phyloP scores from a whole-genome alignment of 805 yeast species.

The Lipomyces sp. region DNA sequence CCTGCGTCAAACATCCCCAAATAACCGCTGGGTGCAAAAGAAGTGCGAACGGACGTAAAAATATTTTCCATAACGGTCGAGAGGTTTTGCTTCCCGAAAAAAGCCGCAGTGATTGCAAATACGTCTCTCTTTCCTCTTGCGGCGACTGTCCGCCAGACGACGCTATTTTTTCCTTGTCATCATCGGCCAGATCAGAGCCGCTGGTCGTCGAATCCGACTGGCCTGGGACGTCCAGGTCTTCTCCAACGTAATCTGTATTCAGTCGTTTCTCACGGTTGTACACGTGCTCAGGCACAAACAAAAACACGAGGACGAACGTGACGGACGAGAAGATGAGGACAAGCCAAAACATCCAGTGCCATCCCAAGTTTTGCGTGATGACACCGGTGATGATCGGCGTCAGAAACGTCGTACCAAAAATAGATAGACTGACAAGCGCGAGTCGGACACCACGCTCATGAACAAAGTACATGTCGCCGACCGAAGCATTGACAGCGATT shows the following conservation, averaged over 20 bases:
- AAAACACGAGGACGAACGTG: slow-evolving; percentile 26
- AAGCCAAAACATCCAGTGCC: slow-evolving; percentile 38
- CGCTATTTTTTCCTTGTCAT: slow-evolving; percentile 3
- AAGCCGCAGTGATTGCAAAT: slow-evolving; percentile 21
- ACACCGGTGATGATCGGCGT: slow-evolving; percentile 34
- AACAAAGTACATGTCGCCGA: slow-evolving; percentile 73
- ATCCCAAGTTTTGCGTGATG: slow-evolving; percentile 26
- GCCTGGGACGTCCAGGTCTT: not conserved
- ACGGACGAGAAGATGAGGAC: slow-evolving; percentile 28
- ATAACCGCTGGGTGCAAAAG: slow-evolving; percentile 28
- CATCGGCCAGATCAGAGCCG: slow-evolving; percentile 7
- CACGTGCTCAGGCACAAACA: slow-evolving; percentile 33
- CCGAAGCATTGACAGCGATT: slow-evolving; percentile 67
- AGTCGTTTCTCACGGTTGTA: slow-evolving; percentile 24
- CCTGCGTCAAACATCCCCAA: slow-evolving; percentile 36
- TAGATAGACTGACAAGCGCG: slow-evolving; percentile 74
- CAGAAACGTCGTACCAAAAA: slow-evolving; percentile 43
- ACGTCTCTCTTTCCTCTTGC: slow-evolving; percentile 22
- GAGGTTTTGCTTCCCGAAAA: slow-evolving; percentile 32
- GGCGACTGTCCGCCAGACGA: not conserved
- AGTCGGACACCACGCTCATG: slow-evolving; percentile 76
- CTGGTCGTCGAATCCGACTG: not conserved
- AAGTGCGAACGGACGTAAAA: slow-evolving; percentile 34
- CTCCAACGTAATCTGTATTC: slow-evolving; percentile 31
- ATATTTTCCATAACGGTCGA: slow-evolving; percentile 32